Evolutionary conservation across 768 basidiomycete genomes (phyloP), one percentile per base, ranked within the genome.

Genomic region (Pleurotus tuoliensis): DNA sequence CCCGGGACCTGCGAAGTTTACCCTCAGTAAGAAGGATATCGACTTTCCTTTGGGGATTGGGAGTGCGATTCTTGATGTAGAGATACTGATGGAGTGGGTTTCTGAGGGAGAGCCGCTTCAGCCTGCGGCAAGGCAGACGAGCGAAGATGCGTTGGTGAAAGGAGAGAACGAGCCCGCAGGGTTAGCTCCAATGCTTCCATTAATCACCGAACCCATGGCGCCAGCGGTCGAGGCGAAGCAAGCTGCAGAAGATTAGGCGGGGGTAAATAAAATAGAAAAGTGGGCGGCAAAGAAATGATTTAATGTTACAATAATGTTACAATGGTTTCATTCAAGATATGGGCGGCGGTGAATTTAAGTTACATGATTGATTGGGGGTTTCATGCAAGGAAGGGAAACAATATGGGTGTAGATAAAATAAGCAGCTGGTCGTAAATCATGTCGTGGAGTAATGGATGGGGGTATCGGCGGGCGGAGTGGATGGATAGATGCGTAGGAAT

Each of bases 41-140:
- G 92, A 93, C 69, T 94, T 93, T 64, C 77, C 91, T 5, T 67
- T 92, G 3, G 92, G 92, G 2, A 69, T 89, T 4, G 92, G 92
- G 3, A 77, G 77, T 50, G 72, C 76, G 20, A 78, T 93, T 20
- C 65, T 91, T 12, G 84, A 90, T 58, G 75, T 92, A 12, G 80
- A 82, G 56, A 75, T 91, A n/a, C 73, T 73, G 27, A 72, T 92
- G 69, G 79, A 82, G 60, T 83, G 82, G 74, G 61, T 71, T 41
- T 47, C 55, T 41, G 58, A 62, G 47, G 43, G 51, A 47, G 63
- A 63, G 47, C 11, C 47, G 18, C 24, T 27, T 15, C 54, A 47
- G 41, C 44, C 54, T 18, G 22, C 44, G 9, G 45, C 46, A 13
- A 55, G 55, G 24, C 18, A 48, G 34, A 56, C 44, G 27, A 56